Percentiles rank a stretch among this genome's conserved stretches.
phyloP scores from a whole-genome alignment of 768 basidiomycete genomes.

The Leccinum sublutescens region DNA sequence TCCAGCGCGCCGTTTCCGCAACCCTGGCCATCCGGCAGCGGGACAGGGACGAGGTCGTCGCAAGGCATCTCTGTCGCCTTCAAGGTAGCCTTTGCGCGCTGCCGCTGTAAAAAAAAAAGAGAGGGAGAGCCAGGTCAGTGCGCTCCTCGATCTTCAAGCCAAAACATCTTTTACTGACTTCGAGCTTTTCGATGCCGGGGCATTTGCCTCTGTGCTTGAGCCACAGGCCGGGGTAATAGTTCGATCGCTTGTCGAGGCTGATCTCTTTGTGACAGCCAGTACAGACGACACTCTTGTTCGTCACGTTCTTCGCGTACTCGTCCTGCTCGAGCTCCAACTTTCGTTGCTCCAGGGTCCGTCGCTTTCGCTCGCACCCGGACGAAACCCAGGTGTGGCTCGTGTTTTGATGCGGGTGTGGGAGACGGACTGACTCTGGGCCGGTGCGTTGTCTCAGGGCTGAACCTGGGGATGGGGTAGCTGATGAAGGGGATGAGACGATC shows the following conservation, averaged over 20 bases:
- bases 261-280: conserved; percentile 30
- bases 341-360: conserved; percentile 28
- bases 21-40: neutral
- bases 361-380: conserved; percentile 27
- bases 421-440: neutral
- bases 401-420: neutral
- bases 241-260: conserved; percentile 34
- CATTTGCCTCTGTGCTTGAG: conserved; percentile 34
- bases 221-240: conserved; percentile 38
- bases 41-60: neutral
- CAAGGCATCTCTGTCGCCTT: neutral
- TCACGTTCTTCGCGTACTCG: conserved; percentile 24
- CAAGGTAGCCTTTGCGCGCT: conserved; percentile 11
- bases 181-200: conserved; percentile 17
- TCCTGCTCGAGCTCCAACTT: conserved; percentile 31
- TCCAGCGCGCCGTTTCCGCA: conserved; percentile 5
- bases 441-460: conserved; percentile 1
- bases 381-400: conserved; percentile 8
- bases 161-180: conserved; percentile 22
- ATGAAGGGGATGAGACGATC: conserved; percentile 10
- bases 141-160: neutral
- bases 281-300: conserved; percentile 29
- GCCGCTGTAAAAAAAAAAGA: neutral
- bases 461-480: neutral
- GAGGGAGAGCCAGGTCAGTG: conserved; percentile 14